These are phyloP conservation scores for Kwoniella shandongensis DNA, from an alignment of 768 basidiomycete species.

Conservation along the genomic window DNA sequence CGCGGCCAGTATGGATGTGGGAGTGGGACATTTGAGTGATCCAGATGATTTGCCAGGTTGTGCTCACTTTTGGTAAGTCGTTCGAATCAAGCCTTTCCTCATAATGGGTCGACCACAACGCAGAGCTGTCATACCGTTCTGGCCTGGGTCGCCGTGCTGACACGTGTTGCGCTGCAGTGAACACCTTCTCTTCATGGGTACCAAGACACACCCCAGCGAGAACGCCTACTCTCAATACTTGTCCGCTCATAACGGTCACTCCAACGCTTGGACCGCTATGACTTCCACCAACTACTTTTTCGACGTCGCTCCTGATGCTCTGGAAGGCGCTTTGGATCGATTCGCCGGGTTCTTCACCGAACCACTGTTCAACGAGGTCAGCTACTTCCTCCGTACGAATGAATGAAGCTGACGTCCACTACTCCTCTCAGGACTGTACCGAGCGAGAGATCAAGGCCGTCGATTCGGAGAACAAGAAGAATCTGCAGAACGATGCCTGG, in stretches of 20 bases:
- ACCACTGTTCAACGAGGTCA: constrained; percentile 68
- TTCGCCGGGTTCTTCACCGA: constrained; percentile 76
- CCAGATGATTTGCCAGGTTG: constrained; percentile 61
- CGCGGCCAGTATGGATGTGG: constrained; percentile 89
- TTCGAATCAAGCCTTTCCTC: not conserved
- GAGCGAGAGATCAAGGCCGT: constrained; percentile 72
- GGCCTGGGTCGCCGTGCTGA: no score
- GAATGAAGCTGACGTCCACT: not conserved
- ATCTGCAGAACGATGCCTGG: constrained; percentile 72
- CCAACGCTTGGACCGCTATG: constrained; percentile 91
- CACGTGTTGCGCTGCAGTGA: constrained; percentile 62
- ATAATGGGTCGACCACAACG: not conserved
- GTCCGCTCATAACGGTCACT: constrained; percentile 63
- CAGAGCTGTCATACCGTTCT: no score
- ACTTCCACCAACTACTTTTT: constrained; percentile 83
- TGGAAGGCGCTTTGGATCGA: constrained; percentile 52
- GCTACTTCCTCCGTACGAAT: not conserved
- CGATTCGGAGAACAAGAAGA: constrained; percentile 88
- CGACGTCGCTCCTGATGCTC: constrained; percentile 63
- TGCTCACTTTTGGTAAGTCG: constrained; percentile 54
- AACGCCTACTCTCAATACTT: constrained; percentile 80
- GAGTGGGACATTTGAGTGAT: constrained; percentile 89
- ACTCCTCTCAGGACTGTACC: constrained; percentile 43
- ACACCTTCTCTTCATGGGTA: constrained; percentile 83
- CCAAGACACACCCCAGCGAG: constrained; percentile 61